These are phyloP conservation scores for Arxiozyma heterogenica DNA, from an alignment of 1,139 yeast genomes.

Conservation along the genomic window DNA sequence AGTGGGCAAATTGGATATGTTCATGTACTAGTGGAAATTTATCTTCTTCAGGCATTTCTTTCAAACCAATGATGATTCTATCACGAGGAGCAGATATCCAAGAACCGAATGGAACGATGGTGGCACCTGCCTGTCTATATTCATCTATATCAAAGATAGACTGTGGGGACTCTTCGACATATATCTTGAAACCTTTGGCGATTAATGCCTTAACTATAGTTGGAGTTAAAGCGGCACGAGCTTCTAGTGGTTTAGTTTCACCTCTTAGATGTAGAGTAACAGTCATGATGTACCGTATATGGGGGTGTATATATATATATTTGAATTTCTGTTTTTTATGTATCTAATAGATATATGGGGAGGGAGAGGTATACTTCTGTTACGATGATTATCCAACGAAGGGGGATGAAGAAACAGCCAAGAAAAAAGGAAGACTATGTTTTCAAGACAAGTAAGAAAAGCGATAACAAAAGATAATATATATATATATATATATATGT, in stretches of 20 bases:
- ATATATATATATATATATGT: no score
- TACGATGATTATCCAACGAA: no score
- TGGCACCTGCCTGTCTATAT: conserved; percentile 73
- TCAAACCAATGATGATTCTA: conserved; percentile 82
- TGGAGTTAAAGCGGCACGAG: conserved; percentile 95
- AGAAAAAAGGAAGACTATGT: neutral
- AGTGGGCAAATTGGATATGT: conserved; percentile 97
- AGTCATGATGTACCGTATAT: conserved; percentile 10
- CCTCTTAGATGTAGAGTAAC: conserved; percentile 79
- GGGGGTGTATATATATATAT: neutral
- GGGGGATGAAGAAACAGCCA: neutral
- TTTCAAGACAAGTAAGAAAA: neutral
- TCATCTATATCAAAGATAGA: conserved; percentile 71
- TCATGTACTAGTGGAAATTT: conserved; percentile 88
- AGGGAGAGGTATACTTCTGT: no score
- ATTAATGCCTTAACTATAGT: conserved; percentile 73
- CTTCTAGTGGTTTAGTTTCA: conserved; percentile 93
- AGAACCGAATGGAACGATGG: conserved; percentile 82
- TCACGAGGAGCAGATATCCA: conserved; percentile 89
- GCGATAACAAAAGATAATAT: no score
- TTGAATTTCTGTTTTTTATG: no score
- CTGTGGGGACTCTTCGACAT: conserved; percentile 78
- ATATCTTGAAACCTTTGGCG: conserved; percentile 81
- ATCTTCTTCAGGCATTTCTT: conserved; percentile 88
- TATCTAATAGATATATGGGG: no score